Evolutionary conservation across 1,139 yeast species (phyloP).

Genomic region (Suhomyces chickasaworum): DNA sequence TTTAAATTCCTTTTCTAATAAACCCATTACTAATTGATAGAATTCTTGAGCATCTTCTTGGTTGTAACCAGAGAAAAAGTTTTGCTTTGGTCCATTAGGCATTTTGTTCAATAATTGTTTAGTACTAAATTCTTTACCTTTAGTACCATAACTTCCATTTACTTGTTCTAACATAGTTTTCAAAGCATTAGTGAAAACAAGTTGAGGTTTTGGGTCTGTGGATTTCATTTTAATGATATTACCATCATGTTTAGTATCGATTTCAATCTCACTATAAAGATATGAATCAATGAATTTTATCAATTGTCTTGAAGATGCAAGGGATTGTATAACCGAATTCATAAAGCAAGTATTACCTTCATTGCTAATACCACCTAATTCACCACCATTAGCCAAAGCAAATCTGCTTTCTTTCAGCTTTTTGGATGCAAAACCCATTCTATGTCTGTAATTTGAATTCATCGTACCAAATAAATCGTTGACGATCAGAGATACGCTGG

Average conservation of each 20-base stretch:
- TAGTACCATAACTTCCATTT: slow-evolving; percentile 57
- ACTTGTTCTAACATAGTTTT: slow-evolving; percentile 52
- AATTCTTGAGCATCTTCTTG: slow-evolving; percentile 97
- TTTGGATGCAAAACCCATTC: slow-evolving; percentile 14
- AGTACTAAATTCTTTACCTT: slow-evolving; percentile 66
- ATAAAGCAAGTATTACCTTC: slow-evolving; percentile 94
- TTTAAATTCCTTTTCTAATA: slow-evolving; percentile 67
- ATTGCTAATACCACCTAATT: slow-evolving; percentile 80
- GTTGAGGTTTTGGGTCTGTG: slow-evolving; percentile 34
- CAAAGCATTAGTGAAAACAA: slow-evolving; percentile 56
- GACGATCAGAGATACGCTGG: slow-evolving; percentile 10
- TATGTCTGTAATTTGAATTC: slow-evolving; percentile 17
- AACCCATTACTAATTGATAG: slow-evolving; percentile 74
- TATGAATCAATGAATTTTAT: slow-evolving; percentile 56
- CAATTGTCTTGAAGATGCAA: slow-evolving; percentile 74
- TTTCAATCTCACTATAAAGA: slow-evolving; percentile 30
- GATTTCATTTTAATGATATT: slow-evolving; percentile 29
- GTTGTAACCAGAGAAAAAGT: slow-evolving; percentile 76
- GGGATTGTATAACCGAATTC: slow-evolving; percentile 84
- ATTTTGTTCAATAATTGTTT: slow-evolving; percentile 63
- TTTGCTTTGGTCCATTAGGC: slow-evolving; percentile 79
- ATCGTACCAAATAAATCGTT: slow-evolving; percentile 12
- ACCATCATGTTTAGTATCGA: slow-evolving; percentile 20
- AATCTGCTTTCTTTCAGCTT: slow-evolving; percentile 33
- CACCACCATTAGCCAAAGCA: slow-evolving; percentile 62